These are phyloP conservation scores for Globisporangium spinosum DNA, from an alignment of 352 stramenopile genomes.

Conservation along the genomic window DNA sequence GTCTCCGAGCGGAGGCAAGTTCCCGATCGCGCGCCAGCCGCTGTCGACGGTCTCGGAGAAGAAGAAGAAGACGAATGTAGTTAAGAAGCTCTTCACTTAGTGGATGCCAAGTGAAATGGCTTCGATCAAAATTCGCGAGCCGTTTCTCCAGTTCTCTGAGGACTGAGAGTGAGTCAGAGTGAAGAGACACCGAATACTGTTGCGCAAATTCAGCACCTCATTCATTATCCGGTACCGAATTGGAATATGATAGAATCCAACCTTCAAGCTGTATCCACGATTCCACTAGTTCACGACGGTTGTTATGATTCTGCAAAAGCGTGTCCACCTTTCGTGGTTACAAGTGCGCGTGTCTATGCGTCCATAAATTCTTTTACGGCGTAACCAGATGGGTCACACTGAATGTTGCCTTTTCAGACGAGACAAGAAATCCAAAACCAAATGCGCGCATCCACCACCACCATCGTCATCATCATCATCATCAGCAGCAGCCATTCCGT, in stretches of 20 bases:
- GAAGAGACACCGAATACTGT: no score
- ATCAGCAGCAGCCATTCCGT: neutral
- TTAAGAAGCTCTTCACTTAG: slow-evolving; percentile 15
- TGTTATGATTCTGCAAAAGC: neutral
- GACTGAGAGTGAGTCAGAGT: no score
- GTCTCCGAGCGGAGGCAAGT: neutral
- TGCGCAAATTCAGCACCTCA: neutral
- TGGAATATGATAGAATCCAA: neutral
- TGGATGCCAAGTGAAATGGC: neutral
- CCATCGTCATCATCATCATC: neutral
- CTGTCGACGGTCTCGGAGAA: slow-evolving; percentile 11
- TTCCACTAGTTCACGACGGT: neutral
- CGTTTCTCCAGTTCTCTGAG: no score
- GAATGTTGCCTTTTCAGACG: neutral
- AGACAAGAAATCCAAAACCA: neutral
- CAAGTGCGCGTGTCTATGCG: neutral
- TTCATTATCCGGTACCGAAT: neutral
- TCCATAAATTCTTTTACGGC: neutral
- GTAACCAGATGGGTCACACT: neutral
- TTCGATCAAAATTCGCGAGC: no score
- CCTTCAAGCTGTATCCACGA: neutral
- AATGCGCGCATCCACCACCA: neutral
- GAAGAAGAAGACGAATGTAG: slow-evolving; percentile 9
- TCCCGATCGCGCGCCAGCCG: slow-evolving; percentile 7
- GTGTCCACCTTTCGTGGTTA: neutral